Conservation (phyloP, 106 monocot species). For the Platanthera zijinensis region DNA sequence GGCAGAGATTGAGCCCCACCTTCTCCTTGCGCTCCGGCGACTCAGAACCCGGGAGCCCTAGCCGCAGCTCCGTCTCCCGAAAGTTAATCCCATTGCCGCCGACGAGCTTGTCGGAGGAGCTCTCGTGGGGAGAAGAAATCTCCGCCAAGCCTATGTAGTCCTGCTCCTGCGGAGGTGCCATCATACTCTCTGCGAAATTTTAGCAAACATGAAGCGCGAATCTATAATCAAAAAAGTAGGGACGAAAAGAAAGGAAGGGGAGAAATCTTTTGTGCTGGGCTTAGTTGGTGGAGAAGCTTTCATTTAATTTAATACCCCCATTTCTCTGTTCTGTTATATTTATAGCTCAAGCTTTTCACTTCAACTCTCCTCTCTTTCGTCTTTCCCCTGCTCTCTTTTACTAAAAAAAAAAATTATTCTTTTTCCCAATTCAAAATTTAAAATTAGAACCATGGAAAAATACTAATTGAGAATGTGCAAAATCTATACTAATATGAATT, state of each 20-base stretch:
- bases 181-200: constrained; percentile 2
- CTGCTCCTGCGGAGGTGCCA: constrained; percentile 32
- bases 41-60: constrained; percentile 29
- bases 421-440: no score
- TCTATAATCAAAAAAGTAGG: background rate
- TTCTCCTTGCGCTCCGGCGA: constrained; percentile 12
- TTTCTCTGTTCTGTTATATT: no score
- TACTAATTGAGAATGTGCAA: no score
- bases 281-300: no score
- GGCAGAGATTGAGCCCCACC: background rate
- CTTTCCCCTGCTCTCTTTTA: no score
- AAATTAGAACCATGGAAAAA: no score
- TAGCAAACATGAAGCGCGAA: background rate
- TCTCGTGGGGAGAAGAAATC: background rate
- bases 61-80: constrained; percentile 31
- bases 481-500: no score
- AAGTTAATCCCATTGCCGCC: background rate
- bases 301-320: no score
- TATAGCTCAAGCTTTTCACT: no score
- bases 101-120: background rate
- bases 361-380: no score
- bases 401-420: no score
- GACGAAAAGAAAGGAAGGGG: background rate
- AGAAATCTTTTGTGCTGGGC: background rate
- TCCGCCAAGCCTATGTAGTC: constrained; percentile 36